Evolutionary conservation across 148 eudicot genomes (phyloP).

Genomic region (Amaranthus palmeri): DNA sequence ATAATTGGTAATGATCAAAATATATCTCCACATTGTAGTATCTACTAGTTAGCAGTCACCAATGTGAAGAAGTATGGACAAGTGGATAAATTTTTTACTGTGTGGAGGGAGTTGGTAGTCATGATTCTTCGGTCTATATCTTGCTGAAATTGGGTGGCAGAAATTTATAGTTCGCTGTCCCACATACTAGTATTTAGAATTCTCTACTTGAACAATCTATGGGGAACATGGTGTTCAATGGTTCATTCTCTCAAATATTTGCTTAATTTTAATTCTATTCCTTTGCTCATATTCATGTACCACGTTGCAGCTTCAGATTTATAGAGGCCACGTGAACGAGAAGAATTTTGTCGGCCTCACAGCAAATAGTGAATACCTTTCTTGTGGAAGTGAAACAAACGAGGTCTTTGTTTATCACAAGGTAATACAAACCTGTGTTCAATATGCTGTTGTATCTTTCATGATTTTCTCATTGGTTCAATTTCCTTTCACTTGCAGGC

Average conservation of each 20-base stretch:
- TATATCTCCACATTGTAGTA: background rate
- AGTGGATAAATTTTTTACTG: background rate
- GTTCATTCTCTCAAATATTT: background rate
- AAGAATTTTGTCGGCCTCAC: constrained; percentile 92
- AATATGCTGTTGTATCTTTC: background rate
- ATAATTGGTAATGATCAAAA: background rate
- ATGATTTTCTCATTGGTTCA: background rate
- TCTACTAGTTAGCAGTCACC: background rate
- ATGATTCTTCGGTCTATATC: background rate
- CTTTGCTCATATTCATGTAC: constrained; percentile 2
- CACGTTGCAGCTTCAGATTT: constrained; percentile 50
- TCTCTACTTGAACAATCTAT: background rate
- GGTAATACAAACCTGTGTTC: constrained; percentile 30
- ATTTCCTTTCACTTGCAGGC: constrained; percentile 40
- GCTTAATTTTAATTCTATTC: background rate
- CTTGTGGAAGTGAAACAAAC: constrained; percentile 94
- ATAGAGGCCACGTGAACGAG: constrained; percentile 78
- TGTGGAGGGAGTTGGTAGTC: background rate
- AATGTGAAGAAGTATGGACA: background rate
- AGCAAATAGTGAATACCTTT: constrained; percentile 69
- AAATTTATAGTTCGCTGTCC: background rate
- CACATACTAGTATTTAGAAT: background rate
- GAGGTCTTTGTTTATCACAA: constrained; percentile 90
- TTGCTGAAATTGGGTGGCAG: background rate
- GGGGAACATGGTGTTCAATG: background rate